phyloP scores from a whole-genome alignment of 2,329 filamentous ascomycete genomes.

The Annulohypoxylon truncatum region DNA sequence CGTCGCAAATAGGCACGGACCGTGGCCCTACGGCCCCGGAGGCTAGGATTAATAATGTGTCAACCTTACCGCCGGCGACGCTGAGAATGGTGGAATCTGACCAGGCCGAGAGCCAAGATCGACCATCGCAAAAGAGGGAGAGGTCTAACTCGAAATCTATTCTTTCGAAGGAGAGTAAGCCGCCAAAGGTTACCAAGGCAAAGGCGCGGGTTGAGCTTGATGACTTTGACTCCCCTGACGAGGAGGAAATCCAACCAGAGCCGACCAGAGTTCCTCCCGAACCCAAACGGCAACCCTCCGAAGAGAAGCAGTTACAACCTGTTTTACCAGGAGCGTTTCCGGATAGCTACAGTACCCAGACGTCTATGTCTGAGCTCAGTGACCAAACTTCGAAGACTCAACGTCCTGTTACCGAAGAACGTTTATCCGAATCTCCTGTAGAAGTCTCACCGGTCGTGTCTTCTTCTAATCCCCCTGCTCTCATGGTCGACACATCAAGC shows the following conservation, averaged over 20 bases:
- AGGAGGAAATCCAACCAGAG: slow-evolving; percentile 52
- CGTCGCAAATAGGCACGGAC: slow-evolving; percentile 54
- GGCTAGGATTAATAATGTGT: slow-evolving; percentile 61
- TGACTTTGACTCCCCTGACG: slow-evolving; percentile 72
- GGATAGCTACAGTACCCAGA: slow-evolving; percentile 54
- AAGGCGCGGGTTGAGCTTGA: slow-evolving; percentile 75
- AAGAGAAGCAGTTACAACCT: slow-evolving; percentile 49
- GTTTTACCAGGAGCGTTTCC: slow-evolving; percentile 56
- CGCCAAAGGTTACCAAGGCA: slow-evolving; percentile 67
- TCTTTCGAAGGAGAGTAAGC: slow-evolving; percentile 58
- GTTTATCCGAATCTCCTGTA: slow-evolving; percentile 75
- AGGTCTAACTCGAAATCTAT: slow-evolving; percentile 53
- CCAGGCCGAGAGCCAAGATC: slow-evolving; percentile 54
- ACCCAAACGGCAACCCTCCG: slow-evolving; percentile 44
- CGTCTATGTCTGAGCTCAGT: slow-evolving; percentile 48
- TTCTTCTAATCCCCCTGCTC: slow-evolving; percentile 69
- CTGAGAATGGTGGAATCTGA: slow-evolving; percentile 70
- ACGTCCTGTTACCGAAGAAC: slow-evolving; percentile 53
- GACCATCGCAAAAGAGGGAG: slow-evolving; percentile 56
- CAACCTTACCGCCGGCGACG: slow-evolving; percentile 64
- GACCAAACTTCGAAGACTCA: slow-evolving; percentile 49
- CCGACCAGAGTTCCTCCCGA: slow-evolving; percentile 45
- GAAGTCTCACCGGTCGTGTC: slow-evolving; percentile 68
- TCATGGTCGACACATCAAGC: slow-evolving; percentile 77
- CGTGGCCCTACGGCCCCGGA: slow-evolving; percentile 47